phyloP scores from a whole-genome alignment of 768 basidiomycete species.

The Rhodotorula taiwanensis region DNA sequence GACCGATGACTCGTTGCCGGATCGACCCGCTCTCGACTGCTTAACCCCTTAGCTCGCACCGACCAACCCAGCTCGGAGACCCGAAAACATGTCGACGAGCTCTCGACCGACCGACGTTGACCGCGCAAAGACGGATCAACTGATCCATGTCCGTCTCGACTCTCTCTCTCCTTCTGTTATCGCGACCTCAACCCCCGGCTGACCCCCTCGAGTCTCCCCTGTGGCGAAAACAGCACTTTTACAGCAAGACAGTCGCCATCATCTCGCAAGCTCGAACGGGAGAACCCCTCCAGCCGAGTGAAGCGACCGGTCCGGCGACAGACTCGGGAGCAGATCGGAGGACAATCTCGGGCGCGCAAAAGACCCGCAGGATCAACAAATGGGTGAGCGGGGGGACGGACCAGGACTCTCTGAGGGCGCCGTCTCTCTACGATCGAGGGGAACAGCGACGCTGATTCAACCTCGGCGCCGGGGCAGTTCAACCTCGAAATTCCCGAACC shows the following conservation, averaged over 20 bases:
- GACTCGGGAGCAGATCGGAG: not conserved
- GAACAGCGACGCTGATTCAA: not conserved
- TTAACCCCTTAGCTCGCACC: too few species aligned
- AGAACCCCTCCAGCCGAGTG: constrained; percentile 12
- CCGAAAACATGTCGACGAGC: not conserved
- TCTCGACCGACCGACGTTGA: not conserved
- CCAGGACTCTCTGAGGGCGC: too few species aligned
- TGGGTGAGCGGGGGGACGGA: constrained; percentile 29
- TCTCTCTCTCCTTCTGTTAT: not conserved
- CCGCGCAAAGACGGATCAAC: constrained; percentile 29
- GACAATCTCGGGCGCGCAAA: not conserved
- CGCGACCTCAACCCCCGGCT: not conserved
- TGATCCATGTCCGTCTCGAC: constrained; percentile 25
- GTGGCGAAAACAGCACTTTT: constrained; percentile 38
- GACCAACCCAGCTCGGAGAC: not conserved
- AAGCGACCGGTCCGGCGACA: too few species aligned
- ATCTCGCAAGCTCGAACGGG: constrained; percentile 31
- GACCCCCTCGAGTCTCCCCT: not conserved
- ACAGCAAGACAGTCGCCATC: constrained; percentile 36
- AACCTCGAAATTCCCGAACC: constrained; percentile 40
- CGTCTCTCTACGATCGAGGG: too few species aligned
- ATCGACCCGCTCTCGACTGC: too few species aligned
- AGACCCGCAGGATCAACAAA: constrained; percentile 19
- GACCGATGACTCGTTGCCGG: too few species aligned
- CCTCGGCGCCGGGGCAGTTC: constrained; percentile 27